These are phyloP conservation scores for Aspergillus sp. DNA, from an alignment of 2,329 filamentous ascomycete genomes.

Conservation along the genomic window DNA sequence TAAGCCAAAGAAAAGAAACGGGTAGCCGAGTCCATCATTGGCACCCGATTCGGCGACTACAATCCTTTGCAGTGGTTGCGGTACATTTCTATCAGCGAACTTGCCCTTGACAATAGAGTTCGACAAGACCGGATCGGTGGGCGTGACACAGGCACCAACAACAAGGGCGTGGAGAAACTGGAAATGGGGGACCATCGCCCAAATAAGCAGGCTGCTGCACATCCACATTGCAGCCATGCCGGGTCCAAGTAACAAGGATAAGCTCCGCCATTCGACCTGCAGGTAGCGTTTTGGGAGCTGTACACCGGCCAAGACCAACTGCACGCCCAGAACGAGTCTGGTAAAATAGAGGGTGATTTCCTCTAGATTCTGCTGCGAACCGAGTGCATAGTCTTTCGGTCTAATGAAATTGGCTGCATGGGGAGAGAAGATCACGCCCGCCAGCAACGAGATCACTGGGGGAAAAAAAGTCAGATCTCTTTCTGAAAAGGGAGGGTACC, in stretches of 20 bases:
- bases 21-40: conserved; percentile 84
- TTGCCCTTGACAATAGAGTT: conserved; percentile 90
- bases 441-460: conserved; percentile 72
- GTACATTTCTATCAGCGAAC: conserved; percentile 86
- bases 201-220: conserved; percentile 67
- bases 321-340: conserved; percentile 78
- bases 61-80: conserved; percentile 69
- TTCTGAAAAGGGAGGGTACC: background rate
- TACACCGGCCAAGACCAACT: conserved; percentile 79
- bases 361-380: conserved; percentile 52
- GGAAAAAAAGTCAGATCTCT: background rate
- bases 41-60: conserved; percentile 76
- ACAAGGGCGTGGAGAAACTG: conserved; percentile 70
- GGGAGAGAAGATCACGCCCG: conserved; percentile 70
- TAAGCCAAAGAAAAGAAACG: conserved; percentile 75
- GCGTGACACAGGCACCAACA: conserved; percentile 79
- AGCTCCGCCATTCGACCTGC: conserved; percentile 65
- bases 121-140: conserved; percentile 79
- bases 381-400: conserved; percentile 64
- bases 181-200: conserved; percentile 63
- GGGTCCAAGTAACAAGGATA: conserved; percentile 68
- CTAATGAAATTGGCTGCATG: conserved; percentile 67
- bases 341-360: conserved; percentile 75
- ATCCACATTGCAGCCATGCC: conserved; percentile 86
- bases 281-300: conserved; percentile 81